Evolutionary conservation across 495 filamentous ascomycete species (phyloP).

Genomic region (Saxophila tyrrhenica): DNA sequence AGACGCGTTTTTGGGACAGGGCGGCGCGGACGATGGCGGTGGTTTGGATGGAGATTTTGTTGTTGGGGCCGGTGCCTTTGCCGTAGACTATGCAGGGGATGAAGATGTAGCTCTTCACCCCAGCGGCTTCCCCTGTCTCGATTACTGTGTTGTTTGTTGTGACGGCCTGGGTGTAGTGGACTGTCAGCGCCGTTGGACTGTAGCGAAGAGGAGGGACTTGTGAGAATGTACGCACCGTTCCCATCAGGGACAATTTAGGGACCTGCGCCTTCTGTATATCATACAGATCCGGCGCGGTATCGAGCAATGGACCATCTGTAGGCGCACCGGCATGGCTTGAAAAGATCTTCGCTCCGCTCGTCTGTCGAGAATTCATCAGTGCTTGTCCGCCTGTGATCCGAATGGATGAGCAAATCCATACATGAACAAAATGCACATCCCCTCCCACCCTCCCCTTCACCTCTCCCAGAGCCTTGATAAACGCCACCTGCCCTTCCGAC

Average conservation of each 20-base stretch:
- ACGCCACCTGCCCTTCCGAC: conserved; percentile 16
- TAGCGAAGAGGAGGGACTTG: not conserved
- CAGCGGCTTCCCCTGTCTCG: not conserved
- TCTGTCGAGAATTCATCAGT: no score
- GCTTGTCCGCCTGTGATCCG: no score
- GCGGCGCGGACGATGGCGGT: conserved; percentile 38
- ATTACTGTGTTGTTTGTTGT: not conserved
- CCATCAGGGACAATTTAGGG: not conserved
- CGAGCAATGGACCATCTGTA: conserved; percentile 30
- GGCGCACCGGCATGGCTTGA: conserved; percentile 29
- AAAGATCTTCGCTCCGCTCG: conserved; percentile 32
- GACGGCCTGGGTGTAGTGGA: not conserved
- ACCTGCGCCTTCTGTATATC: conserved; percentile 28
- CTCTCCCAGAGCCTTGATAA: conserved; percentile 35
- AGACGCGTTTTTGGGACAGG: conserved; percentile 28
- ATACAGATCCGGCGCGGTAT: conserved; percentile 35
- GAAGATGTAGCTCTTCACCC: not conserved
- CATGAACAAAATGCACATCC: conserved; percentile 7
- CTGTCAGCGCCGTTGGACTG: not conserved
- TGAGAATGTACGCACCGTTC: not conserved
- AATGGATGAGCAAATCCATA: not conserved
- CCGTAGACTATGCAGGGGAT: conserved; percentile 21
- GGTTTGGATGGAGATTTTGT: conserved; percentile 39
- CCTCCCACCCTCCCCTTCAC: conserved; percentile 31
- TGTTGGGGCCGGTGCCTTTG: conserved; percentile 37